Conservation (phyloP, 2,329 filamentous ascomycete species). For the Orbilia oligospora region DNA sequence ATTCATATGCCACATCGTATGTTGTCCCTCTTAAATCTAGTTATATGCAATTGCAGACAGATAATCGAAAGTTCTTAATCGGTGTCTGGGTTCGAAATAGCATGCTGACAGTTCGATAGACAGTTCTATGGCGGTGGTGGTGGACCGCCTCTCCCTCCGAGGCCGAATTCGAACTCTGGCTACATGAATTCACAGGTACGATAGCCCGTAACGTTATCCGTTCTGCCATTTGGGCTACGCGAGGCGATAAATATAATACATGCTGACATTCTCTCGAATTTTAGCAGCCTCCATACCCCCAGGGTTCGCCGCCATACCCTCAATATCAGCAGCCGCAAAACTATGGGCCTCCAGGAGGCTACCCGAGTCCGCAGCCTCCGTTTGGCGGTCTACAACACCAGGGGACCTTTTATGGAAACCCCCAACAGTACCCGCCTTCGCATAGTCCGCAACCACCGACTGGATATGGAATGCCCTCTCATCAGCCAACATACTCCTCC, state of each 20-base stretch:
- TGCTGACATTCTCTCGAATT: conserved; percentile 20
- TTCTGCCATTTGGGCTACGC: conserved; percentile 17
- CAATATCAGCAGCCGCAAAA: conserved; percentile 54
- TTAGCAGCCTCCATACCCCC: conserved; percentile 49
- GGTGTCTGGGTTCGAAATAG: neutral
- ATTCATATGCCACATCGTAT: conserved; percentile 61
- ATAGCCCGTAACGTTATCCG: neutral
- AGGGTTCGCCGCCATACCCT: conserved; percentile 47
- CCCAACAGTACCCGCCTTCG: conserved; percentile 44
- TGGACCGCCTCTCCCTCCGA: conserved; percentile 55
- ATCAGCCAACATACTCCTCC: conserved; percentile 34
- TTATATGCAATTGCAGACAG: no score
- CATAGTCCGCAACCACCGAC: conserved; percentile 46
- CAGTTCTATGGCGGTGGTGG: conserved; percentile 50
- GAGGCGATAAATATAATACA: neutral
- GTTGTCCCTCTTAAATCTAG: conserved; percentile 18
- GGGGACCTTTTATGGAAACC: conserved; percentile 51
- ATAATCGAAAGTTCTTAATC: conserved; percentile 3
- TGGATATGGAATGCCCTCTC: conserved; percentile 43
- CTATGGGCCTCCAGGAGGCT: conserved; percentile 49
- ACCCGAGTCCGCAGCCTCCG: conserved; percentile 51
- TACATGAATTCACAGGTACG: conserved; percentile 54
- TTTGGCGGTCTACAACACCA: conserved; percentile 42
- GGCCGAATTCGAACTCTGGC: conserved; percentile 48
- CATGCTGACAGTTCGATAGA: conserved; percentile 27